A percentile compares a stretch with the other conserved stretches of the same genome.
Evolutionary conservation across 345 rosid species (phyloP).

Genomic region (Lepidium sativum): DNA sequence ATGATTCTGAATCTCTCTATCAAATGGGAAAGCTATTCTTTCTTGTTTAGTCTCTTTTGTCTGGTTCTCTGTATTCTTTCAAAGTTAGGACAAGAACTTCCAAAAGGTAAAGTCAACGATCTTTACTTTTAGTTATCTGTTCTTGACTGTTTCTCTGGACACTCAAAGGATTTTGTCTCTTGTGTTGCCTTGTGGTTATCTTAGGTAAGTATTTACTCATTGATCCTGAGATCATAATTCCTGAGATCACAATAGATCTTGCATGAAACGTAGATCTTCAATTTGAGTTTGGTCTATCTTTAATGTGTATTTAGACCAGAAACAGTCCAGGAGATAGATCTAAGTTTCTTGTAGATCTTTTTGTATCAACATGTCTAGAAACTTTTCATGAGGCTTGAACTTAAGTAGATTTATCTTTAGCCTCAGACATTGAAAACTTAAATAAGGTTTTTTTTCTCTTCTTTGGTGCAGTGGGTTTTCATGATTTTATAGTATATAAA

Average conservation of each 20-base stretch:
- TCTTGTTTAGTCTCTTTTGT: not conserved
- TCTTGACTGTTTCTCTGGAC: not conserved
- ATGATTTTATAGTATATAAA: not conserved
- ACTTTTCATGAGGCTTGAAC: not conserved
- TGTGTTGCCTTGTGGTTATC: not conserved
- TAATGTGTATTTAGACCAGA: too few relatives aligned
- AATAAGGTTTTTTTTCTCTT: not conserved
- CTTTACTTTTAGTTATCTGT: not conserved
- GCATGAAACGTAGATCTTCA: not conserved
- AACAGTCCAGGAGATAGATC: too few relatives aligned
- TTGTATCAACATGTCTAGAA: not conserved
- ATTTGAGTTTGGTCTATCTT: not conserved
- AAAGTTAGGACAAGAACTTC: slow-evolving; percentile 1
- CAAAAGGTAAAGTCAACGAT: slow-evolving; percentile 11
- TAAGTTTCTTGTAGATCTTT: not conserved
- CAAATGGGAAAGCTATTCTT: not conserved
- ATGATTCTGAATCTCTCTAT: not conserved
- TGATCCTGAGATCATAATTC: not conserved
- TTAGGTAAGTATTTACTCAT: not conserved
- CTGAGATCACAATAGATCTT: too few relatives aligned
- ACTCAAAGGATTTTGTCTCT: not conserved
- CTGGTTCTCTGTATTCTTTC: not conserved
- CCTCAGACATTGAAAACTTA: not conserved
- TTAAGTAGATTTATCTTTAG: not conserved
- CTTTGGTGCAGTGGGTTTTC: not conserved